A percentile compares a stretch with the other conserved stretches of the same genome.
Conservation (phyloP, 179 eudicot genomes). For the Corrigiola litoralis region DNA sequence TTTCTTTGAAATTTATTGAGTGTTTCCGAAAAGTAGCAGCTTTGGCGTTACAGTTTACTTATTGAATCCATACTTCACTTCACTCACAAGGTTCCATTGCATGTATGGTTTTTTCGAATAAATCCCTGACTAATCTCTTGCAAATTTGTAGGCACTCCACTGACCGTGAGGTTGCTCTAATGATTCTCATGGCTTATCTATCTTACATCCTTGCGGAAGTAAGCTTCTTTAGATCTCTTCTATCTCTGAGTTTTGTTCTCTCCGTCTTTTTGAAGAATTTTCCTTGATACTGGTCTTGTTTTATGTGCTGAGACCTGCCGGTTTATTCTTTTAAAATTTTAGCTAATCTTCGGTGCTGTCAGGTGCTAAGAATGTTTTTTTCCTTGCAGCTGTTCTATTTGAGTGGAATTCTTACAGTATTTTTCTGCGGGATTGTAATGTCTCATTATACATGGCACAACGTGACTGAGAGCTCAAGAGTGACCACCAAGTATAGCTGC, state of each 20-base stretch:
- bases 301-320: background rate
- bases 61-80: too few relatives aligned
- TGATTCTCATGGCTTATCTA: conserved; percentile 97
- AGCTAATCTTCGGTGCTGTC: background rate
- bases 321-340: background rate
- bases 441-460: conserved; percentile 98
- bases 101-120: background rate
- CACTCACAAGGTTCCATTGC: background rate
- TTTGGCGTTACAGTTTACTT: too few relatives aligned
- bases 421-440: conserved; percentile 98
- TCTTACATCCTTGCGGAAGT: conserved; percentile 99
- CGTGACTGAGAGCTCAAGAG: conserved; percentile 77
- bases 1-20: too few relatives aligned
- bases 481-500: conserved; percentile 68
- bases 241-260: background rate
- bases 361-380: conserved; percentile 9
- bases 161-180: conserved; percentile 95
- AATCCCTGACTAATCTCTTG: conserved; percentile 6
- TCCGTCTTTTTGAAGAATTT: background rate
- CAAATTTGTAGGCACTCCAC: conserved; percentile 78
- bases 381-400: conserved; percentile 68
- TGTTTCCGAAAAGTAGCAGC: background rate
- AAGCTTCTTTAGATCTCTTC: conserved; percentile 19
- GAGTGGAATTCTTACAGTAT: conserved; percentile 94
- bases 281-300: background rate